A percentile compares a stretch with the other conserved stretches of the same genome.
Evolutionary conservation across 257 asterid genomes (phyloP).

Genomic region (Jaltomata sinuosa): DNA sequence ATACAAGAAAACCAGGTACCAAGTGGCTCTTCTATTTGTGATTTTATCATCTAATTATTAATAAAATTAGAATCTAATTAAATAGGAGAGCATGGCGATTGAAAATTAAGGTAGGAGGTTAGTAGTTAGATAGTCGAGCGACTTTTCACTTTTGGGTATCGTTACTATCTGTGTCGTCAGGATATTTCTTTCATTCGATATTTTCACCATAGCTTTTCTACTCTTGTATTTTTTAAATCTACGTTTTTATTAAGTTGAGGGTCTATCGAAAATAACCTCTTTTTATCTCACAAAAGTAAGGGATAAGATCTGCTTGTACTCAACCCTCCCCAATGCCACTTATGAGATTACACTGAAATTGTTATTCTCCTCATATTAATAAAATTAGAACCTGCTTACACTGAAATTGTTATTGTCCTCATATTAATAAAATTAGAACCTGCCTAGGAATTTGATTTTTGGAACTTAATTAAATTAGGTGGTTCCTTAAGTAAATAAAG

Average conservation of each 20-base stretch:
- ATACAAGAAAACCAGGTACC: no score
- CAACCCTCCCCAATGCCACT: neutral
- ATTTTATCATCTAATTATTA: no score
- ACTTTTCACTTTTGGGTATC: no score
- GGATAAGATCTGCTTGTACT: accelerated
- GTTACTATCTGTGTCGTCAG: neutral
- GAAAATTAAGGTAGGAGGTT: no score
- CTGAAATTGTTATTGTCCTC: no score
- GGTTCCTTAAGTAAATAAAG: neutral
- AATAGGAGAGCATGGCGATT: no score
- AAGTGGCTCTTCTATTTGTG: no score
- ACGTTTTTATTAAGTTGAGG: neutral
- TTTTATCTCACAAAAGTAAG: accelerated
- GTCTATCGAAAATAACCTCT: neutral
- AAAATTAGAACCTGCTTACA: neutral
- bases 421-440: no score
- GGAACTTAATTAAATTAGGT: neutral
- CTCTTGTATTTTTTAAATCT: neutral
- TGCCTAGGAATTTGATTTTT: neutral
- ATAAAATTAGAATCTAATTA: no score
- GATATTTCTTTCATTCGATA: neutral
- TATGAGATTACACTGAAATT: neutral
- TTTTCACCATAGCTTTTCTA: neutral
- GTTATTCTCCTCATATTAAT: neutral
- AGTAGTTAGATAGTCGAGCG: no score